These are phyloP conservation scores for Pholiota microspora DNA, from an alignment of 768 basidiomycete genomes.

Conservation along the genomic window DNA sequence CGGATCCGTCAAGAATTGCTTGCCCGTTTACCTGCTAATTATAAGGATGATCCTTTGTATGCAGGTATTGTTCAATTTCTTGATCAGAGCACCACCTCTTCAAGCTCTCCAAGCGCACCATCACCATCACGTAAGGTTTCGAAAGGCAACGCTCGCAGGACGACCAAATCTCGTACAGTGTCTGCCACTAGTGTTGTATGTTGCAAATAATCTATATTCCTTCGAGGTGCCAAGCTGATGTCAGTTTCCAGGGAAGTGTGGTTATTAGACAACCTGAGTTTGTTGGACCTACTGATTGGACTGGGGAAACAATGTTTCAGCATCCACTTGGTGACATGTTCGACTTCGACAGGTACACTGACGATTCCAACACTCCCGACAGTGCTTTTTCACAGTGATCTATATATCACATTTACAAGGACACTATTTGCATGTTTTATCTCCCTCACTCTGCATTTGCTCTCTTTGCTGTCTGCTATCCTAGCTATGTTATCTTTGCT, in stretches of 20 bases:
- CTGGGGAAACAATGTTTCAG: background rate
- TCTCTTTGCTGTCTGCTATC: background rate
- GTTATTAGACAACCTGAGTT: slow-evolving; percentile 6
- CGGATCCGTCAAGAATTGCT: background rate
- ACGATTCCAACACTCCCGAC: background rate
- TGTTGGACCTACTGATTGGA: slow-evolving; percentile 15
- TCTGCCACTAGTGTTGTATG: background rate
- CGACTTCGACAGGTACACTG: background rate
- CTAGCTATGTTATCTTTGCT: background rate
- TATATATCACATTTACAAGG: no score
- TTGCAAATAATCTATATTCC: background rate
- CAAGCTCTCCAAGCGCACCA: background rate
- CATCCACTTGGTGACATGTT: background rate
- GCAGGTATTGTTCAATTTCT: background rate
- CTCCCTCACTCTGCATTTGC: background rate
- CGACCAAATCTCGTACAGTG: background rate
- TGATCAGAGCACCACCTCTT: background rate
- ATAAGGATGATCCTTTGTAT: background rate
- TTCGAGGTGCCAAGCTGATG: background rate
- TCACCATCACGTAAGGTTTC: background rate
- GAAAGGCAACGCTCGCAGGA: background rate
- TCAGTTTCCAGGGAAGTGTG: slow-evolving; percentile 2
- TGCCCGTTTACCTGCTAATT: background rate
- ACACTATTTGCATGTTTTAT: background rate
- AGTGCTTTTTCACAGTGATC: background rate